A percentile compares a stretch with the other conserved stretches of the same genome.
These are phyloP conservation scores for Neurospora sp. DNA, from an alignment of 495 filamentous ascomycete genomes.

Conservation along the genomic window DNA sequence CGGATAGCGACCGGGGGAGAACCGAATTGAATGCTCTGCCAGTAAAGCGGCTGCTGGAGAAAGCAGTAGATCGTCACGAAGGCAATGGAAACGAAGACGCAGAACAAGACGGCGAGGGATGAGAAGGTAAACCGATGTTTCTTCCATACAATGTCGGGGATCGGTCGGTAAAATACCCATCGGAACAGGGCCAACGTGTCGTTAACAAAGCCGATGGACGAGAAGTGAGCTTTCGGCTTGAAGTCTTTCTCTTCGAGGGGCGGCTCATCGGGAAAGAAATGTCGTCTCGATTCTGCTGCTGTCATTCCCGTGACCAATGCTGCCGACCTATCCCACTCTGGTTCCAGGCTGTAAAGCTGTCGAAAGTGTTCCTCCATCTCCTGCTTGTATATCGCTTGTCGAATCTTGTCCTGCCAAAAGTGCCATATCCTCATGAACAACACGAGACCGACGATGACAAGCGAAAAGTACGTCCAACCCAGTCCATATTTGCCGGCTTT, in stretches of 20 bases:
- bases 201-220: constrained; percentile 60
- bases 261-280: constrained; percentile 56
- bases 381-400: constrained; percentile 73
- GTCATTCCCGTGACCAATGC: constrained; percentile 53
- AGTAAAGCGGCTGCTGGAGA: constrained; percentile 74
- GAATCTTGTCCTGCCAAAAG: constrained; percentile 78
- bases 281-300: constrained; percentile 42
- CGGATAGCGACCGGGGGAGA: constrained; percentile 86
- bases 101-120: constrained; percentile 55
- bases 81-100: constrained; percentile 51
- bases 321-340: constrained; percentile 56
- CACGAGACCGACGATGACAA: constrained; percentile 57
- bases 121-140: constrained; percentile 62
- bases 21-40: constrained; percentile 68
- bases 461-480: constrained; percentile 76
- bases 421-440: constrained; percentile 63
- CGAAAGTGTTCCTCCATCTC: constrained; percentile 48
- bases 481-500: constrained; percentile 79
- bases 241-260: constrained; percentile 37
- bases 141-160: constrained; percentile 55
- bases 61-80: constrained; percentile 77
- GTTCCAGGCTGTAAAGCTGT: constrained; percentile 40
- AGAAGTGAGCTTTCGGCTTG: constrained; percentile 56
- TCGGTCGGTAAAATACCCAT: constrained; percentile 77
- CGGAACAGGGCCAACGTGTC: constrained; percentile 65